These are phyloP conservation scores for Nannizziopsis arthrosporioides DNA, from an alignment of 2,329 filamentous ascomycete species.

Conservation along the genomic window DNA sequence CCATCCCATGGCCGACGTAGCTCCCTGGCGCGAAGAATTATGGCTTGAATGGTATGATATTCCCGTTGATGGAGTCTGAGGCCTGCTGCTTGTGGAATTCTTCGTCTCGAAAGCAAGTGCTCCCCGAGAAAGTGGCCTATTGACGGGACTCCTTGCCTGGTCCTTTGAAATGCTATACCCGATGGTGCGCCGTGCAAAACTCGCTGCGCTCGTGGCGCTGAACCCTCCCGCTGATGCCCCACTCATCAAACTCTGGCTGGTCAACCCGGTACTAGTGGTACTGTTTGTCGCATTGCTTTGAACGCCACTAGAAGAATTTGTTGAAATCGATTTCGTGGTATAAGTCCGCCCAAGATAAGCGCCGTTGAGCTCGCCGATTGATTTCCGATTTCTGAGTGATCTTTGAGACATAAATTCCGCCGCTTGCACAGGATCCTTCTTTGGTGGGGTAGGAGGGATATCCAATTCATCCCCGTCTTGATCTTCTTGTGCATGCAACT, in stretches of 20 bases:
- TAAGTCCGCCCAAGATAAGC: slow-evolving; percentile 63
- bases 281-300: slow-evolving; percentile 55
- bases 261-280: slow-evolving; percentile 62
- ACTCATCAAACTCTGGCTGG: slow-evolving; percentile 82
- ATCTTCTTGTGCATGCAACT: slow-evolving; percentile 49
- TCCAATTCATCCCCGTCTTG: slow-evolving; percentile 36
- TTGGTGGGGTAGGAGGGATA: slow-evolving; percentile 51
- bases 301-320: slow-evolving; percentile 61
- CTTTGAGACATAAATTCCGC: slow-evolving; percentile 33
- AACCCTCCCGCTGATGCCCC: slow-evolving; percentile 80
- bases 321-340: slow-evolving; percentile 77
- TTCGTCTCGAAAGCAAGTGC: slow-evolving; percentile 28
- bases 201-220: slow-evolving; percentile 90
- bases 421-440: slow-evolving; percentile 27
- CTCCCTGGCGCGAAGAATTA: slow-evolving; percentile 42
- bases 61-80: slow-evolving; percentile 53
- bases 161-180: slow-evolving; percentile 23
- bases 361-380: slow-evolving; percentile 62
- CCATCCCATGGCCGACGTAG: slow-evolving; percentile 56
- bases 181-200: slow-evolving; percentile 64
- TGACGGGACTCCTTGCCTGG: slow-evolving; percentile 37
- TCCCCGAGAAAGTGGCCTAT: slow-evolving; percentile 29
- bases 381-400: slow-evolving; percentile 32
- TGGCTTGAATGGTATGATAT: slow-evolving; percentile 90
- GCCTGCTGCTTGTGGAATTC: slow-evolving; percentile 25